Base-by-base conservation (phyloP, 176 grass and related monocot genomes). In the Poa annua region DNA sequence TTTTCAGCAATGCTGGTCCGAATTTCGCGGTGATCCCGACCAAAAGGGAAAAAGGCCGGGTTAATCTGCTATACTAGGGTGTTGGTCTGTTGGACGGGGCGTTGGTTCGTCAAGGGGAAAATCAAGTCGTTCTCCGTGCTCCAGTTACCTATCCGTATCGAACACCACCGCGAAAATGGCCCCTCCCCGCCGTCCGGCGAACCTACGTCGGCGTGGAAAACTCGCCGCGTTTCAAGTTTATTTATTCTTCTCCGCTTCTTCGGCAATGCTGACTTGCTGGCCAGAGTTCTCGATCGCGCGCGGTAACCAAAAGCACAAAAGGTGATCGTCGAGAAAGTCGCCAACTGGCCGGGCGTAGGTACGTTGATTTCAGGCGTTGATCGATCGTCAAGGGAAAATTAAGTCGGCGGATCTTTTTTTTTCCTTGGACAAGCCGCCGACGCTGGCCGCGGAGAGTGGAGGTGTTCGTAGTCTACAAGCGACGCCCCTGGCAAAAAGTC, bases 401-500 rank as follows among this genome's bases (percentile, higher is more conserved):
- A 56, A 57, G 54, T 2, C 53, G 20, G n/a, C n/a, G n/a, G 53
- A 56, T 56, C 53, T n/a, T 56, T 56, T 56, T 56, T 56, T 2
- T 11, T 8, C 54, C 20, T n/a, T 45, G 44, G 44, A 6, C 19
- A n/a, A 55, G 54, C 54, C 38, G 39, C 11, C 59, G 41, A 21
- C 25, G 85, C 72, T 15, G 86, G 75, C 14, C 15, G 34, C 34
- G 21, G 25, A 16, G 36, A 76, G 17, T 6, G 20, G 44, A 66
- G 8, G 77, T 45, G 78, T 76, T 84, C 33, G 47, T n/a, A 4
- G 19, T 71, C 59, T n/a, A 76, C 69, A 77, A 78, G 77, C 82
- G 57, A 84, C 29, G 71, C 12, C 25, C 56, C 42, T 66, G n/a
- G n/a, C n/a, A n/a, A n/a, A n/a, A n/a, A n/a, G n/a, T n/a, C n/a